Percentiles rank a stretch among this genome's conserved stretches.
These are phyloP conservation scores for Komagataella kurtzmanii DNA, from an alignment of 805 yeast species.

Conservation along the genomic window DNA sequence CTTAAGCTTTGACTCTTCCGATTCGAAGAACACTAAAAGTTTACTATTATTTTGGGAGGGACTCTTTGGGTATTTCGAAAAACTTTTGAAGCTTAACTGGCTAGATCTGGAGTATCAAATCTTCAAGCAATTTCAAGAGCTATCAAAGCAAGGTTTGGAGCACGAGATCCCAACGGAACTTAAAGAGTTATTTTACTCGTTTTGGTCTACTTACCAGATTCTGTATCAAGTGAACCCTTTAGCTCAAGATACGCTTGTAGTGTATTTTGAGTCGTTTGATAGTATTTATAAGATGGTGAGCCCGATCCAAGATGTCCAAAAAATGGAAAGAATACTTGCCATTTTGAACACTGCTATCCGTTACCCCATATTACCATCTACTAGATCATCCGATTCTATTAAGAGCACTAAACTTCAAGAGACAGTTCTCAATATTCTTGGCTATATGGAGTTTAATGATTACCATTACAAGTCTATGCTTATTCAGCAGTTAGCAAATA, in stretches of 20 bases:
- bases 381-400: slow-evolving; percentile 31
- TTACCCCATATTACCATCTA: slow-evolving; percentile 59
- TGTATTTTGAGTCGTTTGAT: slow-evolving; percentile 39
- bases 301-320: slow-evolving; percentile 17
- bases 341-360: slow-evolving; percentile 52
- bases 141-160: slow-evolving; percentile 17
- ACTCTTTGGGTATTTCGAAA: slow-evolving; percentile 34
- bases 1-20: slow-evolving; percentile 15
- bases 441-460: slow-evolving; percentile 14
- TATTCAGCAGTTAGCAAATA: slow-evolving; percentile 38
- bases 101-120: slow-evolving; percentile 41
- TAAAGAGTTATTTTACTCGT: slow-evolving; percentile 27
- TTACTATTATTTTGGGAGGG: slow-evolving; percentile 36
- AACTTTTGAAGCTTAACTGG: slow-evolving; percentile 24
- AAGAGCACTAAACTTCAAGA: slow-evolving; percentile 54
- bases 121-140: slow-evolving; percentile 36
- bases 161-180: slow-evolving; percentile 17
- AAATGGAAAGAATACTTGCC: slow-evolving; percentile 37
- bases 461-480: slow-evolving; percentile 27
- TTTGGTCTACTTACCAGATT: slow-evolving; percentile 34
- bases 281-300: slow-evolving; percentile 25
- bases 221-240: slow-evolving; percentile 23
- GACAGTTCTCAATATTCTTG: slow-evolving; percentile 38
- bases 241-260: slow-evolving; percentile 52
- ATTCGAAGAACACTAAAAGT: slow-evolving; percentile 7